phyloP scores from a whole-genome alignment of 345 rosid species.

The Gossypium rotundifolium region DNA sequence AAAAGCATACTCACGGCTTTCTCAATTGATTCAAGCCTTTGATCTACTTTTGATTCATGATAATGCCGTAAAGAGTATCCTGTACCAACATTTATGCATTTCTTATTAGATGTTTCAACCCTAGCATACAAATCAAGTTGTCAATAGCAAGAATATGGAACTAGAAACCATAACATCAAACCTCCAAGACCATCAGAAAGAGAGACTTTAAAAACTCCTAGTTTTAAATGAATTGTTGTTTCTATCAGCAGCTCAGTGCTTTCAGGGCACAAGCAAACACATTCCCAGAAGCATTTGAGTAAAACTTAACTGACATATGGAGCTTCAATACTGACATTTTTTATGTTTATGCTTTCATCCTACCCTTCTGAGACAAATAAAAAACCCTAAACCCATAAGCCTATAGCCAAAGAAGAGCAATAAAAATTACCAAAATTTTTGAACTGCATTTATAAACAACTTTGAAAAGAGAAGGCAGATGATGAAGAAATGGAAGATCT shows the following conservation, averaged over 20 bases:
- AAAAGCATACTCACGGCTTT: slow-evolving; percentile 44
- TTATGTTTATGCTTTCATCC: neutral
- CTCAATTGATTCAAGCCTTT: slow-evolving; percentile 66
- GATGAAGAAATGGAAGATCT: neutral
- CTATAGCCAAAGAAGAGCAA: neutral
- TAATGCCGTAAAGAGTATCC: slow-evolving; percentile 56
- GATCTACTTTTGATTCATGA: slow-evolving; percentile 52
- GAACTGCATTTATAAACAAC: neutral
- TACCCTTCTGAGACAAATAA: neutral
- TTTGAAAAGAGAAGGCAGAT: neutral
- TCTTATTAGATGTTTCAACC: slow-evolving; percentile 10
- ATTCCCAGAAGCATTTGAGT: neutral
- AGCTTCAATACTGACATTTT: neutral
- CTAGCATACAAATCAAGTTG: neutral
- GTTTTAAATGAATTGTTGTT: neutral
- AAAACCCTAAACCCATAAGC: neutral
- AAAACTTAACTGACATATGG: neutral
- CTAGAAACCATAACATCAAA: neutral
- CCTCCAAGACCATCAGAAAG: neutral
- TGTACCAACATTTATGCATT: slow-evolving; percentile 26
- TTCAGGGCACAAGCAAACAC: neutral
- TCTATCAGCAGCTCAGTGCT: neutral
- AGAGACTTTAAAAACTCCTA: neutral
- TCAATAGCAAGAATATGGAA: neutral
- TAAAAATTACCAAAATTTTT: neutral